Evolutionary conservation across 495 filamentous ascomycete genomes (phyloP), one percentile per base, ranked within the genome.

Genomic region (Aspergillus bridgeri): DNA sequence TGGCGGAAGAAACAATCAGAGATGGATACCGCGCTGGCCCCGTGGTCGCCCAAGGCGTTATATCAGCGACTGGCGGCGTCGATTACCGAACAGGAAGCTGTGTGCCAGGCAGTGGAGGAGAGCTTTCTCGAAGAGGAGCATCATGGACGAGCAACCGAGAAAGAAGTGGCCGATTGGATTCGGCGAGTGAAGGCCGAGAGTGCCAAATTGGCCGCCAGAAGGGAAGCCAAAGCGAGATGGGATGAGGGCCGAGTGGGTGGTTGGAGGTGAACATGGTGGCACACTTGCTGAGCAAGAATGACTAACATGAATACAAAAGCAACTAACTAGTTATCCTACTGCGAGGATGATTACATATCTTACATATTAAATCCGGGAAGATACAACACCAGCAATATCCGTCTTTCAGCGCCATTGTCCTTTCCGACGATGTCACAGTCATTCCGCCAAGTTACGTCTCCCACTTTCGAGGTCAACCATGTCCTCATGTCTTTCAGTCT

Each of bases 221-320:
- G 83, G 64, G 92, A 96, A 75, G 81, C 89, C 53, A 93, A 89
- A 71, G 89, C 90, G 61, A 78, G 93, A 65, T 96, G 93, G 93
- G 92, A 96, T 76, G 92, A 96, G 71, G 91, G 92, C 23, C 81
- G 92, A 57, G 91, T 96, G 54, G 92, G 92, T 1, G 92, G 92
- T 0, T 96, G 92, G 92, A 80, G 92, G 56, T 96, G 79, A 86
- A 50, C 2, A 11, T 20, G 2, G 44, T 45, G 13, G 38, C 13
- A 33, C 17, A 7, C 23, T n/a, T 51, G 18, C 38, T 9, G 18
- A 54, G 6, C 27, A 20, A 18, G 46, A 38, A 51, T 24, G 8
- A 53, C 48, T 19, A 61, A 56, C 48, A 52, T 55, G 23, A 48
- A 52, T 33, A 61, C 63, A 20, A 61, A 19, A 55, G 62, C 65